A percentile compares a stretch with the other conserved stretches of the same genome.
Evolutionary conservation across 805 yeast genomes (phyloP).

Genomic region (Yarrowia hollandica): DNA sequence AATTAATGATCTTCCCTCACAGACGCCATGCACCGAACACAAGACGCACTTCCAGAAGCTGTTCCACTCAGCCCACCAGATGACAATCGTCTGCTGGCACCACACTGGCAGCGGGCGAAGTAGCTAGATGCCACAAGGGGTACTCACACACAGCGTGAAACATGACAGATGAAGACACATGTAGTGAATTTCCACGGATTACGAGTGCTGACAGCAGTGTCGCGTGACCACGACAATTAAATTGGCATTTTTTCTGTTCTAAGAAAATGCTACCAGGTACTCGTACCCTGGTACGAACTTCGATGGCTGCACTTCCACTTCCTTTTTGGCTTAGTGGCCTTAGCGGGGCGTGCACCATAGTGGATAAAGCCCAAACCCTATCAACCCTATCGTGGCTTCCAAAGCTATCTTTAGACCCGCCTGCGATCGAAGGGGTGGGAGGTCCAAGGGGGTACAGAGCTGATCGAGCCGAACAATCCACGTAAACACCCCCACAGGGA

Average conservation of each 20-base stretch:
- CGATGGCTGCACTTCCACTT: constrained; percentile 22
- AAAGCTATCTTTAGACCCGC: constrained; percentile 18
- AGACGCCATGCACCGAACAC: constrained; percentile 16
- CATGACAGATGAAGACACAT: neutral
- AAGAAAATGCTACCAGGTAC: too few species aligned
- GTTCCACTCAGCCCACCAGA: constrained; percentile 8
- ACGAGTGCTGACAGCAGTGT: too few species aligned
- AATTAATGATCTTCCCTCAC: too few species aligned
- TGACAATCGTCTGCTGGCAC: neutral
- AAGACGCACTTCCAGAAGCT: constrained; percentile 8
- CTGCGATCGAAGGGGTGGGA: constrained; percentile 11
- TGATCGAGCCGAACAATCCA: too few species aligned
- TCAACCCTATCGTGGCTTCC: constrained; percentile 9
- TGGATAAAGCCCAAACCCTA: constrained; percentile 10
- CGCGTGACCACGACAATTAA: too few species aligned
- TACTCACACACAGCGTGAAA: neutral
- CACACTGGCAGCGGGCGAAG: neutral
- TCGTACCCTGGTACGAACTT: too few species aligned
- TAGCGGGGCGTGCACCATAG: constrained; percentile 10
- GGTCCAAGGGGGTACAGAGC: neutral
- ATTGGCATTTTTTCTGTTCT: neutral
- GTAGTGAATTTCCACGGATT: too few species aligned
- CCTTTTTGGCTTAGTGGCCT: constrained; percentile 8
- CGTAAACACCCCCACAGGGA: too few species aligned
- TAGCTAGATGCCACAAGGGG: neutral